Evolutionary conservation across 2,329 filamentous ascomycete species (phyloP), one percentile per base, ranked within the genome.

Genomic region (Drechslera avenae): DNA sequence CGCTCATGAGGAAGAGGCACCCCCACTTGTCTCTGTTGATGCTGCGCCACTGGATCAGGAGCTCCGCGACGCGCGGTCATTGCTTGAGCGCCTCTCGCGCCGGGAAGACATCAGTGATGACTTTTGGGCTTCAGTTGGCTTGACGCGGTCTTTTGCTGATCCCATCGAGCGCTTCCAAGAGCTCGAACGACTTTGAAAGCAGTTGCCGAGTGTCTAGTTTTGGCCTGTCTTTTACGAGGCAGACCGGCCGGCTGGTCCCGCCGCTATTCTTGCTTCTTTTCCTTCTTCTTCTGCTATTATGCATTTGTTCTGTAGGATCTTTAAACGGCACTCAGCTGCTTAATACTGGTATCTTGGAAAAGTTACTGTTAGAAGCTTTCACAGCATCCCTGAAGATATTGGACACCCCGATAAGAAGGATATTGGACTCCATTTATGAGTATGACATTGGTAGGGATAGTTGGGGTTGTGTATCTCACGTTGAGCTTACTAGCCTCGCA

Each of bases 21-120:
- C 43, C 13, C 50, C 54, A 9, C 54, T 54, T 16, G 39, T 51
- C 9, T 30, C 46, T 0, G 45, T 45, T 4, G 46, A 51, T 9
- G 50, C 59, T 12, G 39, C 57, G 28, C 50, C 57, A 2, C 56
- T 69, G 4, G 71, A 74, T 17, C 67, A 68, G 47, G 76, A 78
- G 62, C 71, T 88, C 19, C 80, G 83, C 17, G 83, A 86, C 37
- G 87, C 92, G 82, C 86, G 89, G 60, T 80, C 81, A 42, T 87
- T 95, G 39, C 80, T 94, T 30, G 84, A 87, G 60, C 81, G 84
- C 35, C 79, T 95, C 46, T 84, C 86, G 28, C 81, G 83, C 14
- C 79, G 89, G 18, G 83, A 90, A 65, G 88, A 92, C 62, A 87
- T 94, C 46, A 88, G 89, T 0, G 89, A 94, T 54, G 86, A 90